Conservation (phyloP, 257 asterid genomes). For the Solanum ossicruentum region DNA sequence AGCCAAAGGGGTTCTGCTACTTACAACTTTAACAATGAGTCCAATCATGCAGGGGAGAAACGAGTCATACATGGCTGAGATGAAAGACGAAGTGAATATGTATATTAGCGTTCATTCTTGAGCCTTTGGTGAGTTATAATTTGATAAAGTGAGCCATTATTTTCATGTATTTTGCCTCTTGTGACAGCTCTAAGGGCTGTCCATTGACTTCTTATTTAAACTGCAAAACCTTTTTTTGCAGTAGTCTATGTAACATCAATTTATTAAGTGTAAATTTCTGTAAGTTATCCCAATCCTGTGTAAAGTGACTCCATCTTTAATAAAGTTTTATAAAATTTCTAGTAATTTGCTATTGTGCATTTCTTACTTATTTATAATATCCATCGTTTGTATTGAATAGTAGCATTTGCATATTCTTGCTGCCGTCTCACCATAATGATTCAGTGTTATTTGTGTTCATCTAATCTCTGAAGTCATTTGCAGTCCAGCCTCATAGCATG, state of each 20-base stretch:
- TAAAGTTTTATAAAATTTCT: background rate
- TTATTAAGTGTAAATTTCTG: background rate
- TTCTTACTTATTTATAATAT: background rate
- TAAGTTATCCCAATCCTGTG: background rate
- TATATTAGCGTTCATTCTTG: conserved; percentile 14
- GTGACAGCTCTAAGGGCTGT: background rate
- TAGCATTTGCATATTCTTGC: background rate
- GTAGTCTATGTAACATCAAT: background rate
- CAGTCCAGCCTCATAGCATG: background rate
- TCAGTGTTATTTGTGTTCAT: background rate
- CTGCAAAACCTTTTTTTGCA: background rate
- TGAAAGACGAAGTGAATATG: conserved; percentile 21
- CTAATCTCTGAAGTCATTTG: background rate
- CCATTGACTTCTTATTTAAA: background rate
- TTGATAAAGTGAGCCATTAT: conserved; percentile 9
- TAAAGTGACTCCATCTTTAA: background rate
- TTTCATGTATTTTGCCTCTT: background rate
- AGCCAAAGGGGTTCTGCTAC: conserved; percentile 12
- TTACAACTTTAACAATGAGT: conserved; percentile 13
- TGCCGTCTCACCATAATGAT: background rate
- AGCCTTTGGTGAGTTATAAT: conserved; percentile 20
- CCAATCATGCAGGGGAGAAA: conserved; percentile 9
- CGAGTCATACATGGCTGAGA: conserved; percentile 17
- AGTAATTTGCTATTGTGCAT: background rate
- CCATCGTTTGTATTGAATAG: background rate